Evolutionary conservation across 1,284 basidiomycete genomes (phyloP).

Genomic region (Sporisorium graminicola): DNA sequence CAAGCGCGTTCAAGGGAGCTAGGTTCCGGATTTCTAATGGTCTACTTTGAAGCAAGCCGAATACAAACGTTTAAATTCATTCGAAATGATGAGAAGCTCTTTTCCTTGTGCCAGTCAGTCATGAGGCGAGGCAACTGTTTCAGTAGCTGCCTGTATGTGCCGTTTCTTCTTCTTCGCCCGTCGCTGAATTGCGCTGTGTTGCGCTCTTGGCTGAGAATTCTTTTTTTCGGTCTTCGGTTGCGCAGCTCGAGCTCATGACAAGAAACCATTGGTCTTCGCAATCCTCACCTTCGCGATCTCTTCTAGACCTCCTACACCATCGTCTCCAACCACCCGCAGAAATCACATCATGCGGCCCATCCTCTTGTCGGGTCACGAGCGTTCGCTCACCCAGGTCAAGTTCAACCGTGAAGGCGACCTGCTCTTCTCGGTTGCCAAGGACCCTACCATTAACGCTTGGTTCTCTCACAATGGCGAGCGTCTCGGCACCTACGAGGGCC

Average conservation of each 20-base stretch:
- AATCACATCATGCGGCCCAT: conserved; percentile 29
- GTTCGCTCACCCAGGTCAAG: conserved; percentile 82
- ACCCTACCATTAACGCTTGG: conserved; percentile 95
- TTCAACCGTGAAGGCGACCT: conserved; percentile 95
- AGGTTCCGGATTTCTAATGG: neutral
- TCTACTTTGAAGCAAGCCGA: neutral
- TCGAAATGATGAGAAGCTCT: neutral
- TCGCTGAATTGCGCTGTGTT: neutral
- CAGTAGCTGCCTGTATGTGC: neutral
- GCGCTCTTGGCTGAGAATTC: conserved; percentile 9
- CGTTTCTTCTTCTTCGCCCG: neutral
- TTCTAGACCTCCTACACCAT: conserved; percentile 21
- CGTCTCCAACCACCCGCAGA: conserved; percentile 13
- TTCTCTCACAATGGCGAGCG: conserved; percentile 99
- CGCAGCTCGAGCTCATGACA: conserved; percentile 1
- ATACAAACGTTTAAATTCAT: neutral
- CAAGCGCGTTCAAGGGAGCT: neutral
- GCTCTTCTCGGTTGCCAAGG: conserved; percentile 95
- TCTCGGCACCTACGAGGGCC: conserved; percentile 93
- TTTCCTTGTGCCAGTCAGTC: neutral
- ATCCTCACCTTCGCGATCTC: neutral
- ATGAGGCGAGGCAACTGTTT: conserved; percentile 4
- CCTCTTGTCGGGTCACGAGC: conserved; percentile 85
- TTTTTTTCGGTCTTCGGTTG: conserved; percentile 16
- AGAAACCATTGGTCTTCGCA: conserved; percentile 4